These are phyloP conservation scores for Bipolaris sorokiniana DNA, from an alignment of 2,329 filamentous ascomycete species.

Conservation along the genomic window DNA sequence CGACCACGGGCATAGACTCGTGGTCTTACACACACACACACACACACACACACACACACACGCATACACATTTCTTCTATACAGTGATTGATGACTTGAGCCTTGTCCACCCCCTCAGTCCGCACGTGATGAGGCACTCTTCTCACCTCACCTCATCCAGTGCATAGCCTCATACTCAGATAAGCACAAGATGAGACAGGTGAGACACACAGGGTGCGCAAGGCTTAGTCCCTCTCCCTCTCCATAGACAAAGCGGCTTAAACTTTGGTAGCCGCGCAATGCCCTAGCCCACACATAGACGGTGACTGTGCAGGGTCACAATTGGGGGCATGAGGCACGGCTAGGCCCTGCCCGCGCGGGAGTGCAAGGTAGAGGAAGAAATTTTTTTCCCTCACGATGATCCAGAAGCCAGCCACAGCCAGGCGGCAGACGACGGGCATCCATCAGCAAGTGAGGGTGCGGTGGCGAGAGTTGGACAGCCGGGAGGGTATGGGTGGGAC, in stretches of 20 bases:
- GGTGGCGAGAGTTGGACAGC: constrained; percentile 24
- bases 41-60: constrained; percentile 13
- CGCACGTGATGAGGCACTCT: constrained; percentile 12
- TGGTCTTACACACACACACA: constrained; percentile 22
- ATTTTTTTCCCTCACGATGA: constrained; percentile 28
- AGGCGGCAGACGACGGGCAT: background rate
- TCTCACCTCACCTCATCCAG: background rate
- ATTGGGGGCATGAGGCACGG: constrained; percentile 16
- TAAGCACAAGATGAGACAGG: constrained; percentile 13
- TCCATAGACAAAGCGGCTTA: constrained; percentile 18
- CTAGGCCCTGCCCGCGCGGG: constrained; percentile 12
- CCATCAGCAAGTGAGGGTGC: background rate
- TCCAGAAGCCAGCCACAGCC: constrained; percentile 24
- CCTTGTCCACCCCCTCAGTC: constrained; percentile 12
- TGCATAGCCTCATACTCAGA: constrained; percentile 5
- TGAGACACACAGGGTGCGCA: constrained; percentile 21
- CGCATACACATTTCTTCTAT: constrained; percentile 18
- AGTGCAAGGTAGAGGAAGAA: constrained; percentile 25
- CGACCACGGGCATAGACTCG: constrained; percentile 25
- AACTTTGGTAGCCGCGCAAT: constrained; percentile 11
- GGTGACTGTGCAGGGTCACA: constrained; percentile 8
- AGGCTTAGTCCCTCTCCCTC: constrained; percentile 5
- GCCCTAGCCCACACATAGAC: too few relatives aligned
- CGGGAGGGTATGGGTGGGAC: constrained; percentile 6
- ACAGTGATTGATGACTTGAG: constrained; percentile 14